These are phyloP conservation scores for Pontederia crassipes DNA, from an alignment of 176 grass and related monocot species.

Conservation along the genomic window DNA sequence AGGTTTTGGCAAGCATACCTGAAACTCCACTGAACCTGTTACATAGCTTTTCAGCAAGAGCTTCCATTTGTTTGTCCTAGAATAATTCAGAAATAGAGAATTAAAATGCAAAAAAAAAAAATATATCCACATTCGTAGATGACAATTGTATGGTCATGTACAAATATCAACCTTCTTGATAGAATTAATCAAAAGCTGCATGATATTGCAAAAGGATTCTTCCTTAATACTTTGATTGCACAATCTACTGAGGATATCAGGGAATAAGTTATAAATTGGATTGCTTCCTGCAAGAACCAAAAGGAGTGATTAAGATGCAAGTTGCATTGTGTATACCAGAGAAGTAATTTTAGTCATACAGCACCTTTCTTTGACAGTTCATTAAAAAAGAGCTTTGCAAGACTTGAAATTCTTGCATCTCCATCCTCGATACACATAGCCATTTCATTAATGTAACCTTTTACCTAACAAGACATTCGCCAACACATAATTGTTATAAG, in stretches of 20 bases:
- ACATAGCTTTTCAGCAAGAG: slow-evolving; percentile 98
- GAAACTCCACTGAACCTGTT: slow-evolving; percentile 84
- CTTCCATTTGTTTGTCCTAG: slow-evolving; percentile 99
- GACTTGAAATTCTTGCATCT: slow-evolving; percentile 80
- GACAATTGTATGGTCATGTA: slow-evolving; percentile 1
- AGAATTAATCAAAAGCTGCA: slow-evolving; percentile 89
- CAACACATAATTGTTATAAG: too few species aligned
- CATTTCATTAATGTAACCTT: slow-evolving; percentile 98
- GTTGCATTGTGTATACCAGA: slow-evolving; percentile 5
- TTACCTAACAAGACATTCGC: slow-evolving; percentile 47
- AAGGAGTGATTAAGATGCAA: slow-evolving; percentile 27
- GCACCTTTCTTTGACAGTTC: slow-evolving; percentile 99
- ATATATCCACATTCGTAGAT: background rate
- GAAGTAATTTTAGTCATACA: slow-evolving; percentile 5
- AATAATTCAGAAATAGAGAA: slow-evolving; percentile 11
- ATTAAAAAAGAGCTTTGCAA: slow-evolving; percentile 93
- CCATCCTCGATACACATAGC: slow-evolving; percentile 74
- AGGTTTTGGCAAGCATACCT: slow-evolving; percentile 35
- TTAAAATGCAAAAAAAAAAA: slow-evolving; percentile 12
- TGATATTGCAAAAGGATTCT: slow-evolving; percentile 65
- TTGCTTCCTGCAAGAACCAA: slow-evolving; percentile 64
- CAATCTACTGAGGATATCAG: slow-evolving; percentile 82
- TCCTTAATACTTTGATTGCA: slow-evolving; percentile 86
- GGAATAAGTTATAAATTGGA: slow-evolving; percentile 98
- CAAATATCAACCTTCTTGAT: slow-evolving; percentile 66